phyloP scores from a whole-genome alignment of 768 basidiomycete species.

The Collybiopsis confluens region DNA sequence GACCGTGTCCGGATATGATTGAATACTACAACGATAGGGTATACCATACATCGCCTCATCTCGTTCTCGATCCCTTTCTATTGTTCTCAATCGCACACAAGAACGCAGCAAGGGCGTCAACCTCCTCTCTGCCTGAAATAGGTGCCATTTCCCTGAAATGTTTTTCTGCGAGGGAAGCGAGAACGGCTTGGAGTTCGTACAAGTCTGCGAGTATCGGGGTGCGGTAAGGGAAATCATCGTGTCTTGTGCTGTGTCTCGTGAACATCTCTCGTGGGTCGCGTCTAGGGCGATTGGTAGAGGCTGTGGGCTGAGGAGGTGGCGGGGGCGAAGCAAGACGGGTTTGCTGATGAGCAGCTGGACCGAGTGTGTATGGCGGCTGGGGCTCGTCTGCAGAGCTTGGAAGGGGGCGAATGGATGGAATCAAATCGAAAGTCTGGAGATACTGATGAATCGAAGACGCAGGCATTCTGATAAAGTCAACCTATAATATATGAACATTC shows the following conservation, averaged over 20 bases:
- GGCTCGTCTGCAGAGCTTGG: slow-evolving; percentile 66
- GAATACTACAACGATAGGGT: no score
- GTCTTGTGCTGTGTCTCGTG: slow-evolving; percentile 73
- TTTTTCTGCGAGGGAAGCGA: slow-evolving; percentile 66
- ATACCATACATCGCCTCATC: no score
- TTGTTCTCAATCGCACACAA: slow-evolving; percentile 68
- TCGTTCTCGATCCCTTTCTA: no score
- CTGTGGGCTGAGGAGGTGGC: slow-evolving; percentile 47
- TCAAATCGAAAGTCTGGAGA: slow-evolving; percentile 66
- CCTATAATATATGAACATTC: no score
- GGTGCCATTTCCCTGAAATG: slow-evolving; percentile 63
- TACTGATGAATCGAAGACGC: slow-evolving; percentile 63
- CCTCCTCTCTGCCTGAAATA: slow-evolving; percentile 58
- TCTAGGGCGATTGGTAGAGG: slow-evolving; percentile 69
- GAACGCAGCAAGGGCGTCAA: slow-evolving; percentile 77
- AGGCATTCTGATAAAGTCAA: slow-evolving; percentile 75
- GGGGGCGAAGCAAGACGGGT: slow-evolving; percentile 44
- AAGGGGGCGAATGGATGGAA: slow-evolving; percentile 67
- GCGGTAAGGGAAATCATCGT: slow-evolving; percentile 54
- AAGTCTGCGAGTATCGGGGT: slow-evolving; percentile 69
- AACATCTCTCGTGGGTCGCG: slow-evolving; percentile 62
- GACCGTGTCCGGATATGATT: no score
- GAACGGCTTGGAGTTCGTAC: slow-evolving; percentile 58
- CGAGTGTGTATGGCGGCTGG: slow-evolving; percentile 60
- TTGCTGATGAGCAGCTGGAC: slow-evolving; percentile 42